phyloP scores from a whole-genome alignment of 139 green algal species.

The Chlorella sp. region DNA sequence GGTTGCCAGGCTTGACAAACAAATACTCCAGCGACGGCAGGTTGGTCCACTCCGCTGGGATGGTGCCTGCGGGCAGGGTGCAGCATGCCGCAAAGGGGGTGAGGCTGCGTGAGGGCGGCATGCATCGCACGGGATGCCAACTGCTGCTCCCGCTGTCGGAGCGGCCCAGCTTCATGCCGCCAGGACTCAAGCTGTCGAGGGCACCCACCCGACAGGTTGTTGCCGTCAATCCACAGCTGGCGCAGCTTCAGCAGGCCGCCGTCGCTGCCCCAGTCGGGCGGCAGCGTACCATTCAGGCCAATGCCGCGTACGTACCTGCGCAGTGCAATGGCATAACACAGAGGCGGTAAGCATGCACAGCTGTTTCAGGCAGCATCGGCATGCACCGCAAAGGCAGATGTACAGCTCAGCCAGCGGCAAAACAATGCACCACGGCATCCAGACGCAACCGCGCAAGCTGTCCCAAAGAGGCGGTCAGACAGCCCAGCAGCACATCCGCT shows the following conservation, averaged over 20 bases:
- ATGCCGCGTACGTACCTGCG: conserved; percentile 10
- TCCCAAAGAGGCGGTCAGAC: too few species aligned
- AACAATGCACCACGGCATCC: too few species aligned
- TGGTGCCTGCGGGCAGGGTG: not conserved
- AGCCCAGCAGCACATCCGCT: not conserved
- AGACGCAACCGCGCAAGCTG: too few species aligned
- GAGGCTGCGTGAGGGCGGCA: not conserved
- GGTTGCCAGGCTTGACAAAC: conserved; percentile 31
- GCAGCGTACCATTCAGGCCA: conserved; percentile 2
- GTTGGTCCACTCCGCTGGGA: conserved; percentile 10
- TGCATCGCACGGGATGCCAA: too few species aligned
- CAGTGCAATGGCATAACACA: not conserved
- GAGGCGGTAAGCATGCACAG: not conserved
- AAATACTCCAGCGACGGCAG: not conserved
- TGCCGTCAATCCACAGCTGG: conserved; percentile 28
- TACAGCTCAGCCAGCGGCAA: too few species aligned
- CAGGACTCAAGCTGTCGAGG: too few species aligned
- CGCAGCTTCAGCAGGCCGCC: conserved; percentile 9
- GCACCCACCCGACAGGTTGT: conserved; percentile 12
- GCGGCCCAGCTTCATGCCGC: too few species aligned
- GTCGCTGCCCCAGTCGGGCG: not conserved
- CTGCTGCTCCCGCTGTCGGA: too few species aligned
- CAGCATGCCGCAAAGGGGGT: too few species aligned
- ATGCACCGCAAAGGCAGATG: too few species aligned
- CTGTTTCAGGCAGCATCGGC: not conserved